Conservation (phyloP, 108 stramenopile species). For the Conticribra guillardii region DNA sequence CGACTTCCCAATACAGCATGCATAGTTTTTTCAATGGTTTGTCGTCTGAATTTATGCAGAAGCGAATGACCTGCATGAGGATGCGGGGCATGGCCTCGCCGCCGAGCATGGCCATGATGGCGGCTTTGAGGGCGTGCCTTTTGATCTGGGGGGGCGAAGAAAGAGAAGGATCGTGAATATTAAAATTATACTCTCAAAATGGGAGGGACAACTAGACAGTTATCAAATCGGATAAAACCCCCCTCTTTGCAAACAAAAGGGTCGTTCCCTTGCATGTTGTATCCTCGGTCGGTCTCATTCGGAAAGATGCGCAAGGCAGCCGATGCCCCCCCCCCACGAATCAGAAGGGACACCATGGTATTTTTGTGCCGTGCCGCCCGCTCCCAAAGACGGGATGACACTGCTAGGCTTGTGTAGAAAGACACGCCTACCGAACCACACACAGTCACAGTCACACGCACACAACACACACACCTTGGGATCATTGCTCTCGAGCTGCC, state of each 20-base stretch:
- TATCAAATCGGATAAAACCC: no score
- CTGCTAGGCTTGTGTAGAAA: no score
- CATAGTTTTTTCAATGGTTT: conserved; percentile 98
- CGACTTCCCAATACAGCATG: conserved; percentile 99
- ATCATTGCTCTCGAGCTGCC: conserved; percentile 91
- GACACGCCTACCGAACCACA: no score
- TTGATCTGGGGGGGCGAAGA: conserved; percentile 64
- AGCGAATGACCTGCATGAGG: conserved; percentile 98
- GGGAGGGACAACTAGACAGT: no score
- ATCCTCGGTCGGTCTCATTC: no score
- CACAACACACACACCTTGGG: conserved; percentile 63
- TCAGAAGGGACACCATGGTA: neutral
- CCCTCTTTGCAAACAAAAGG: no score
- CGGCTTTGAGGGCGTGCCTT: conserved; percentile 93
- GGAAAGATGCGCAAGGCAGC: no score
- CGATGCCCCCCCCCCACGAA: no score
- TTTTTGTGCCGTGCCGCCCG: neutral
- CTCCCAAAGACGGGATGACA: no score
- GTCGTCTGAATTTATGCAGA: conserved; percentile 98
- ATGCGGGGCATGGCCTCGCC: conserved; percentile 97
- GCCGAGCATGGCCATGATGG: conserved; percentile 97
- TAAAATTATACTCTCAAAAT: neutral
- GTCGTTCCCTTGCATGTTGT: no score
- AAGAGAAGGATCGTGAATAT: neutral
- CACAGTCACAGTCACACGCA: neutral